phyloP scores from a whole-genome alignment of 225 moss, liverwort and hornwort species.

The Marchantia polymorpha region DNA sequence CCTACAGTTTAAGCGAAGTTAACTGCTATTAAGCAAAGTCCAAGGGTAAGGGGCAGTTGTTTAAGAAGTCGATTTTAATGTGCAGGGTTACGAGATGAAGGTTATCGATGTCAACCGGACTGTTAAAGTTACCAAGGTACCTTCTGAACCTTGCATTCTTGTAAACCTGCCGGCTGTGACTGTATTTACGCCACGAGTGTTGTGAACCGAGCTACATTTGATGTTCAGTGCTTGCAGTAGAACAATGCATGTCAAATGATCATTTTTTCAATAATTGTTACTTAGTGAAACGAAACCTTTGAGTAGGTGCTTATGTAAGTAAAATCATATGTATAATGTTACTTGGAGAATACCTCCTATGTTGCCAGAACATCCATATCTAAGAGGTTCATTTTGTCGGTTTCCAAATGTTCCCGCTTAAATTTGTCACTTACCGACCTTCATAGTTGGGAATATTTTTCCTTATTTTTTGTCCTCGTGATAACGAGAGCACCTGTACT shows the following conservation, averaged over 20 bases:
- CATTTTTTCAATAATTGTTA: no score
- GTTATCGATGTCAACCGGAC: conserved; percentile 92
- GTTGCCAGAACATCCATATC: no score
- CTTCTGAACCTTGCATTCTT: neutral
- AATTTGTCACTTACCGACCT: no score
- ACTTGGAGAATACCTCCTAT: no score
- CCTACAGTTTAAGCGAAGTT: neutral
- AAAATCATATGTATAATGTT: no score
- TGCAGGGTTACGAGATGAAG: conserved; percentile 80
- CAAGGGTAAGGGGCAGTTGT: neutral
- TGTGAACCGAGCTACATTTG: neutral
- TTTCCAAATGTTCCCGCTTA: no score
- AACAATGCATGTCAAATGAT: no score
- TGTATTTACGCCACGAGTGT: neutral
- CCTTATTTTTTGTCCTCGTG: neutral
- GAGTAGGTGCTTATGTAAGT: no score
- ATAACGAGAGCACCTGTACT: neutral
- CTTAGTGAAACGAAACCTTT: no score
- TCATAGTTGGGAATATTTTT: no score
- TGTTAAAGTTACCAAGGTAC: conserved; percentile 90
- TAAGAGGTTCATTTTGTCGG: no score
- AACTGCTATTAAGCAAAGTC: neutral
- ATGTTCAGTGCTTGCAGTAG: no score
- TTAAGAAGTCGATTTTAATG: conserved; percentile 8
- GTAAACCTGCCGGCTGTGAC: neutral